phyloP scores from a whole-genome alignment of 2,329 filamentous ascomycete genomes.

The Cercospora sp. region DNA sequence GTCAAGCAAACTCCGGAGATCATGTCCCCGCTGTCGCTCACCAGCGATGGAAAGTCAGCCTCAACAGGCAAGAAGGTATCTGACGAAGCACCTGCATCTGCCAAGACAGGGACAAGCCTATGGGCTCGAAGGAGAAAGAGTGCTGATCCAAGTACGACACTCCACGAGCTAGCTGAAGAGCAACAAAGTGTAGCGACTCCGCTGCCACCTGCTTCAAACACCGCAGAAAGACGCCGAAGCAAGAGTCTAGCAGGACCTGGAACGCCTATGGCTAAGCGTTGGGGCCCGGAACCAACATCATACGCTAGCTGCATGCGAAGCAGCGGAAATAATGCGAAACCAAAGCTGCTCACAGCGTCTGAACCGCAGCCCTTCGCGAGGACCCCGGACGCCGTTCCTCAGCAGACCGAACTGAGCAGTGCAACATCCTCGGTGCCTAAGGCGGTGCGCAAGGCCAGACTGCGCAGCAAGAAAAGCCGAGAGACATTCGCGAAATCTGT shows the following conservation, averaged over 20 bases:
- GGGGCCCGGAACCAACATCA: slow-evolving; percentile 8
- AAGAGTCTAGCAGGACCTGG: slow-evolving; percentile 21
- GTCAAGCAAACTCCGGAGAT: neutral
- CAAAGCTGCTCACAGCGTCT: neutral
- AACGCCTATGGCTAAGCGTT: neutral
- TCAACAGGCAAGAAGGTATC: neutral
- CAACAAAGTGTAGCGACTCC: slow-evolving; percentile 5
- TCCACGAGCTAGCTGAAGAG: slow-evolving; percentile 4
- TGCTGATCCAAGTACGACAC: neutral
- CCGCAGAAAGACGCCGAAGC: slow-evolving; percentile 18
- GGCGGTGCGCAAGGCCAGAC: slow-evolving; percentile 4
- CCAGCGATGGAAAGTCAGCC: neutral
- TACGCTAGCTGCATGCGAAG: slow-evolving; percentile 7
- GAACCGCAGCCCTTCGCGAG: slow-evolving; percentile 47
- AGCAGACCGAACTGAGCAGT: slow-evolving; percentile 36
- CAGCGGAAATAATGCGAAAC: neutral
- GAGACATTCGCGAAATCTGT: slow-evolving; percentile 23
- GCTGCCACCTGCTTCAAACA: slow-evolving; percentile 2
- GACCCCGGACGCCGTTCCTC: slow-evolving; percentile 47
- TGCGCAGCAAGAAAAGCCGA: slow-evolving; percentile 8
- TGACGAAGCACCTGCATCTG: neutral
- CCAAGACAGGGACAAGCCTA: neutral
- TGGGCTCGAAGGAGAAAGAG: neutral
- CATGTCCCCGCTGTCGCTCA: neutral
- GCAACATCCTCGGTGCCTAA: slow-evolving; percentile 1